phyloP scores from a whole-genome alignment of 192 early-diverging fungal genomes.

The Coemansia sp. region DNA sequence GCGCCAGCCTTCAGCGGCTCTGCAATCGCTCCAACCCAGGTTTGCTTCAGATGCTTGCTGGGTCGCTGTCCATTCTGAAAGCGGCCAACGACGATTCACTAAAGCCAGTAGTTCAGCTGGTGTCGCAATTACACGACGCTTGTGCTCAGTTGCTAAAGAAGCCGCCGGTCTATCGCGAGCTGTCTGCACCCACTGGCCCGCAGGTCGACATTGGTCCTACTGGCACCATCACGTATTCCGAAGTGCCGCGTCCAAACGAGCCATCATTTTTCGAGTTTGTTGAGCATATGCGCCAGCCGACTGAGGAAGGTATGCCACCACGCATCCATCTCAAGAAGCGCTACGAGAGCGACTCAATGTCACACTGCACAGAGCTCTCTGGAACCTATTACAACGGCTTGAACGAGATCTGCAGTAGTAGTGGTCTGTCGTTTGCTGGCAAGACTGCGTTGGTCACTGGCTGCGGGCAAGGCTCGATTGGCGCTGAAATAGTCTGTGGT shows the following conservation, averaged over 20 bases:
- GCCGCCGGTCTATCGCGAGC: constrained; percentile 83
- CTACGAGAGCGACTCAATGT: constrained; percentile 53
- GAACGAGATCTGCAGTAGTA: constrained; percentile 61
- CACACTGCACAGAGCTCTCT: constrained; percentile 66
- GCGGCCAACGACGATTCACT: constrained; percentile 67
- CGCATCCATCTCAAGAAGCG: constrained; percentile 10
- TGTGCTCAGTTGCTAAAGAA: constrained; percentile 67
- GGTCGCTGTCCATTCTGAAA: constrained; percentile 54
- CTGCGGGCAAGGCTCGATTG: constrained; percentile 87
- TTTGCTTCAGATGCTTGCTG: constrained; percentile 76
- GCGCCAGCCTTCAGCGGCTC: constrained; percentile 35
- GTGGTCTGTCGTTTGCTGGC: constrained; percentile 80
- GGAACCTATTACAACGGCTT: constrained; percentile 72
- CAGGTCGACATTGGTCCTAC: constrained; percentile 66
- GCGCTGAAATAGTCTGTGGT: constrained; percentile 82
- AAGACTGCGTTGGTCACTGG: constrained; percentile 86
- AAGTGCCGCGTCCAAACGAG: constrained; percentile 69
- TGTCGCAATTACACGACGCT: constrained; percentile 67
- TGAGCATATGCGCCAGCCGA: constrained; percentile 59
- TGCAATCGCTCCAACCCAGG: constrained; percentile 77
- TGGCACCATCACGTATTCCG: constrained; percentile 75
- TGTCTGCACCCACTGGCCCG: constrained; percentile 75
- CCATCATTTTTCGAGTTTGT: constrained; percentile 84
- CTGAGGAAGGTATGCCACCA: constrained; percentile 7
- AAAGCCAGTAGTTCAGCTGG: constrained; percentile 50